Evolutionary conservation across 2,329 filamentous ascomycete species (phyloP), one percentile per base, ranked within the genome.

Genomic region (Fusarium sp.): DNA sequence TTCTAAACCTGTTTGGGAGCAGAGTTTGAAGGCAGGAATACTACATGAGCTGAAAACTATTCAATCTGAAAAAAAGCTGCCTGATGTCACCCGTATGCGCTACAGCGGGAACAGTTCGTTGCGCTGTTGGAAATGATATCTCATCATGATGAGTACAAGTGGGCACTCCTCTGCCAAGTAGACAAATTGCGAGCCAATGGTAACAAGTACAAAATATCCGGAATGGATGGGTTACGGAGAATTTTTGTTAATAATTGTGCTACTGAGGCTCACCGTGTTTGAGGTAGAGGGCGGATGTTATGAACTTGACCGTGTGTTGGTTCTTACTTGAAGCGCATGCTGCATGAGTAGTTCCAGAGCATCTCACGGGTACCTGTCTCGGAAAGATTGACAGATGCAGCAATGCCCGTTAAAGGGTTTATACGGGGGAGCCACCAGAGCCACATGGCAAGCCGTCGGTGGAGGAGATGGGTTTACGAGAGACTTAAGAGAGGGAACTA

Each of bases 371-470:
- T 61, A 71, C 54, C 38, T 45, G 35, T 62, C 40, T 61, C 63
- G 64, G 71, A 62, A 62, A 62, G 22, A 62, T 33, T 60, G 57
- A 52, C 42, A 45, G 22, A 50, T 25, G 18, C 31, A 45, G 33
- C 8, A 36, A 33, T 35, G 20, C 16, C 63, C 62, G n/a, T 62
- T 60, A 63, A 47, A 45, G 45, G 64, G 68, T 61, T 71, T 68
- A 42, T 50, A 65, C 47, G 38, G 52, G 40, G 45, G 42, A 27
- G 60, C 27, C 57, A 58, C 29, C 40, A 47, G 35, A 47, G 71
- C 40, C 62, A 73, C 60, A 54, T 74, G 57, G 71, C 60, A 65
- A 69, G 45, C 50, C 50, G 36, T 62, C 60, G 64, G 63, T 65
- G 64, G 68, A 31, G 33, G 45, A 47, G 42, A 65, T 31, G 45